phyloP scores from a whole-genome alignment of 768 basidiomycete genomes.

The Termitomyces sp. region DNA sequence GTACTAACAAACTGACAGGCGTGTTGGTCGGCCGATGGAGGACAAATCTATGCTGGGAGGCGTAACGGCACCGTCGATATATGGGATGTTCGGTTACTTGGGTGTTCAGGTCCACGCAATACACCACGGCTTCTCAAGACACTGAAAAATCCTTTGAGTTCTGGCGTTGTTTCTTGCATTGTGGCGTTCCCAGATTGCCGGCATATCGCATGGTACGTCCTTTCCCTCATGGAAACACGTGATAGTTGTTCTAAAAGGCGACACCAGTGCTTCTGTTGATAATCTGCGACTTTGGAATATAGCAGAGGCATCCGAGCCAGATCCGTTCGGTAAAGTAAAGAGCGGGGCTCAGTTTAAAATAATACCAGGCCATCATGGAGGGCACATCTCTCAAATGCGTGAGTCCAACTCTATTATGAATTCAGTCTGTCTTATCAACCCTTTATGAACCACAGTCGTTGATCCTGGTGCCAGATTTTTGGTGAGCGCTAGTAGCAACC shows the following conservation, averaged over 20 bases:
- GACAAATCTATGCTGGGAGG: constrained; percentile 86
- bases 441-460: constrained; percentile 54
- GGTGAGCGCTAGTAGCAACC: constrained; percentile 89
- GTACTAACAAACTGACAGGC: constrained; percentile 50
- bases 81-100: constrained; percentile 89
- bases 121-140: constrained; percentile 82
- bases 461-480: constrained; percentile 84
- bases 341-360: constrained; percentile 89
- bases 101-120: constrained; percentile 54
- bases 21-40: constrained; percentile 90
- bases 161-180: constrained; percentile 90
- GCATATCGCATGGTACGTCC: constrained; percentile 83
- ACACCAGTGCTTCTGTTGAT: constrained; percentile 79
- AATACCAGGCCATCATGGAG: constrained; percentile 94
- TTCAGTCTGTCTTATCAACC: constrained; percentile 14
- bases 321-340: constrained; percentile 57
- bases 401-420: constrained; percentile 31
- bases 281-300: constrained; percentile 95
- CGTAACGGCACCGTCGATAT: constrained; percentile 89
- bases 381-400: constrained; percentile 92
- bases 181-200: constrained; percentile 89
- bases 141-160: constrained; percentile 82
- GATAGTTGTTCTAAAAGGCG: background rate
- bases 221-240: background rate
- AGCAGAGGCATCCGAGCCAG: constrained; percentile 68